Evolutionary conservation across 768 basidiomycete species (phyloP).

Genomic region (Collybia sordida): DNA sequence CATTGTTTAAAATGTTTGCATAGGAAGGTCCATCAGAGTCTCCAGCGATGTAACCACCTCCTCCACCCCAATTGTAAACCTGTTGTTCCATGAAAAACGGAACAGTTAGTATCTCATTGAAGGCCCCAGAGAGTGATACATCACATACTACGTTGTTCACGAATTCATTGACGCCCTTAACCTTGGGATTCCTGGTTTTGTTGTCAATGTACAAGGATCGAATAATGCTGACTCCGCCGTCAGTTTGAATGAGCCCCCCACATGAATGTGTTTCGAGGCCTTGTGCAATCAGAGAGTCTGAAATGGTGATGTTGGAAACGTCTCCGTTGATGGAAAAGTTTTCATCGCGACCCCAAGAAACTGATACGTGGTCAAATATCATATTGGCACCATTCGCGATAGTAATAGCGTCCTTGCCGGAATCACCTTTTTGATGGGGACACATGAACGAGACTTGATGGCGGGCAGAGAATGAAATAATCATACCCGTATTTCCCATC

Average conservation of each 20-base stretch:
- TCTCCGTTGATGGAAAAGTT: conserved; percentile 35
- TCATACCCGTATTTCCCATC: conserved; percentile 27
- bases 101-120: not conserved
- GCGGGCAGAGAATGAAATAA: not conserved
- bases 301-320: conserved; percentile 34
- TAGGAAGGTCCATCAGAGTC: conserved; percentile 31
- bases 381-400: conserved; percentile 33
- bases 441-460: not conserved
- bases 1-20: conserved; percentile 33
- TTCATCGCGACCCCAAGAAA: conserved; percentile 34
- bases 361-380: conserved; percentile 36
- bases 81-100: conserved; percentile 1
- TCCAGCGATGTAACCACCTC: conserved; percentile 34
- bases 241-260: conserved; percentile 35
- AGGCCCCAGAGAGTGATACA: no score
- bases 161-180: conserved; percentile 36
- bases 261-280: conserved; percentile 34
- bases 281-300: conserved; percentile 36
- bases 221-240: conserved; percentile 34
- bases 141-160: conserved; percentile 32
- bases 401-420: conserved; percentile 32
- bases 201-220: conserved; percentile 36
- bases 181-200: conserved; percentile 35
- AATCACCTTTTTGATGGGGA: conserved; percentile 18
- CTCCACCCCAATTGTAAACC: conserved; percentile 34